phyloP scores from a whole-genome alignment of 169 alveolate genomes.

The Cystoisospora suis region DNA sequence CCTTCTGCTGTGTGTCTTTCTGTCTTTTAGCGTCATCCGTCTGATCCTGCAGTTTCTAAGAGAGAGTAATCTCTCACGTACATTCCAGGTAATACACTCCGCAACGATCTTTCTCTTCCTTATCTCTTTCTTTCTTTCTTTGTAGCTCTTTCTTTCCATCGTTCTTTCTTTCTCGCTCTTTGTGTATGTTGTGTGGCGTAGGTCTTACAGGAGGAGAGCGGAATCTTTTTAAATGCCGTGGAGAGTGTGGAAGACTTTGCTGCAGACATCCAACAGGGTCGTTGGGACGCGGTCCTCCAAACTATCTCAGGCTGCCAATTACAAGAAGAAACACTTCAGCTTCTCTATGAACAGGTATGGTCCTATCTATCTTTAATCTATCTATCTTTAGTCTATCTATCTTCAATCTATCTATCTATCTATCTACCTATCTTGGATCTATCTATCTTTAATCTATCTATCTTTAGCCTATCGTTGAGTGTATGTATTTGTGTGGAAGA shows the following conservation, averaged over 20 bases:
- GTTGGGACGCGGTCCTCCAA: constrained; percentile 45
- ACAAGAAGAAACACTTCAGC: neutral
- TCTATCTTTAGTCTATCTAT: no score
- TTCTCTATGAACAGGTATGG: constrained; percentile 33
- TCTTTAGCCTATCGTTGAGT: no score
- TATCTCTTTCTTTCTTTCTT: neutral
- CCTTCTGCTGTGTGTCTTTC: neutral
- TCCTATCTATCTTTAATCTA: neutral
- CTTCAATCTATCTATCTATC: no score
- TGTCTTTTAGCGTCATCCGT: constrained; percentile 54
- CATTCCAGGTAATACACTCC: constrained; percentile 5
- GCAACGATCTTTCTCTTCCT: neutral
- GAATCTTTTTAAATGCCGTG: constrained; percentile 69
- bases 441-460: no score
- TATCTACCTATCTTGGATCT: no score
- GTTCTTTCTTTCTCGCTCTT: neutral
- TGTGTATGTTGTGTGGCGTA: constrained; percentile 20
- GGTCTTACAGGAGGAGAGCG: constrained; percentile 69
- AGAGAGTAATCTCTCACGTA: constrained; percentile 68
- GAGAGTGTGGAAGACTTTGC: constrained; percentile 68
- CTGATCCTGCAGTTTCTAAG: constrained; percentile 65
- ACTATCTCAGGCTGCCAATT: constrained; percentile 5
- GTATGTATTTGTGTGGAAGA: no score
- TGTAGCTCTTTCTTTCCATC: neutral
- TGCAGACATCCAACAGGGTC: constrained; percentile 66